Percentiles rank a stretch among this genome's conserved stretches.
Evolutionary conservation across 1,139 yeast species (phyloP).

Genomic region (Barnettozyma hawaiiensis): DNA sequence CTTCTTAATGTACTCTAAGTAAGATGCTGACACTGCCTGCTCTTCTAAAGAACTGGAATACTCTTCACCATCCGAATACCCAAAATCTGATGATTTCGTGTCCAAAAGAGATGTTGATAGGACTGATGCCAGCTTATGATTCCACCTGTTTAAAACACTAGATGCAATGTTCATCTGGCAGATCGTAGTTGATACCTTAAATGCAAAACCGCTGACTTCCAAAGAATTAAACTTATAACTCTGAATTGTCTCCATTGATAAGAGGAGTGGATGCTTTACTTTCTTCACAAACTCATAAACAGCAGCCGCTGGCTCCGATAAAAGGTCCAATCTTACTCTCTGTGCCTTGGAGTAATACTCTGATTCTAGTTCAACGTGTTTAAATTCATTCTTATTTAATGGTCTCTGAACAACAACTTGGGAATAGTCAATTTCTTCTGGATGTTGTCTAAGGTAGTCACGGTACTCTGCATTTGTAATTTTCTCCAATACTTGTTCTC

Average conservation of each 20-base stretch:
- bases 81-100: constrained; percentile 28
- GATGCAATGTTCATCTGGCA: constrained; percentile 54
- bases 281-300: constrained; percentile 24
- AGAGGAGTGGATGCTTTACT: constrained; percentile 24
- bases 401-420: constrained; percentile 15
- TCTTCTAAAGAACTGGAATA: constrained; percentile 66
- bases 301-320: constrained; percentile 37
- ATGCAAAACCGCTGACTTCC: constrained; percentile 20
- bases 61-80: constrained; percentile 64
- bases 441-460: constrained; percentile 2
- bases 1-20: constrained; percentile 55
- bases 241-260: constrained; percentile 17
- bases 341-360: constrained; percentile 62
- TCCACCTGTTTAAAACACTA: constrained; percentile 48
- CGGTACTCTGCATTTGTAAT: constrained; percentile 9
- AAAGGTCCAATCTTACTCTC: constrained; percentile 44
- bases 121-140: constrained; percentile 40
- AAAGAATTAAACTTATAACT: constrained; percentile 6
- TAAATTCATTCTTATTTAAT: constrained; percentile 17
- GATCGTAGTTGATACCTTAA: constrained; percentile 23
- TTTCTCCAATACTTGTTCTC: constrained; percentile 9
- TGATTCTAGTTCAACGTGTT: constrained; percentile 35
- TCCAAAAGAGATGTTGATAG: constrained; percentile 43
- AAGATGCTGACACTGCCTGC: constrained; percentile 65
- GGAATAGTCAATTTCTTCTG: not conserved